Percentiles rank a stretch among this genome's conserved stretches.
Evolutionary conservation across 2,329 filamentous ascomycete genomes (phyloP).

Genomic region (Fusarium sarcochroum): DNA sequence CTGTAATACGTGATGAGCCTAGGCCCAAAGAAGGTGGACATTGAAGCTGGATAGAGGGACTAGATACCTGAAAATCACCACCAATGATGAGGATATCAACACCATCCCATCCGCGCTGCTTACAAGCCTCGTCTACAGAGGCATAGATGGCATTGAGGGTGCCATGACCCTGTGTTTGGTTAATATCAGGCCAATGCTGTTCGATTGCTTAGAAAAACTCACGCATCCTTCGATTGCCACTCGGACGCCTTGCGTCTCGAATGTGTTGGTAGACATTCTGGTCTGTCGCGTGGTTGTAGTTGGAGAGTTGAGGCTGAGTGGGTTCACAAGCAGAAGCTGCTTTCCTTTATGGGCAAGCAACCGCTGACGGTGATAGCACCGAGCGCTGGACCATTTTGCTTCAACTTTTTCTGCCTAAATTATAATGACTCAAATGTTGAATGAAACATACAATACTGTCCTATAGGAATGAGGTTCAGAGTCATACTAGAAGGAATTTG

Average conservation of each 20-base stretch:
- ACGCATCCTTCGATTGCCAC: conserved; percentile 91
- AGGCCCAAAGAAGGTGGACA: not conserved
- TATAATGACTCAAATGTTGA: conserved; percentile 1
- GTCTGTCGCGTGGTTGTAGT: conserved; percentile 22
- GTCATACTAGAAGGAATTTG: not conserved
- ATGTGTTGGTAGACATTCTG: conserved; percentile 52
- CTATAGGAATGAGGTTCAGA: not conserved
- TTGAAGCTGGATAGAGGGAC: not conserved
- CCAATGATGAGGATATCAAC: conserved; percentile 95
- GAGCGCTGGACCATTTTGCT: not conserved
- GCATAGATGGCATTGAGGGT: conserved; percentile 93
- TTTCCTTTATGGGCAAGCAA: conserved; percentile 16
- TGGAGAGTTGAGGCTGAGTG: conserved; percentile 33
- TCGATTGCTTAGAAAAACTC: conserved; percentile 53
- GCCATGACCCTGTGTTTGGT: conserved; percentile 81
- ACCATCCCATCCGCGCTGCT: conserved; percentile 80
- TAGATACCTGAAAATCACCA: conserved; percentile 87
- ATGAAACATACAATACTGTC: not conserved
- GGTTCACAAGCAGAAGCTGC: conserved; percentile 27
- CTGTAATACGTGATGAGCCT: conserved; percentile 57
- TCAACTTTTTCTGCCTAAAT: not conserved
- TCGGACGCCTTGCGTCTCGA: conserved; percentile 69
- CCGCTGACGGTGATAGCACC: conserved; percentile 10
- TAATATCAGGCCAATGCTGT: conserved; percentile 12
- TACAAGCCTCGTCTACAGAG: conserved; percentile 77